phyloP scores from a whole-genome alignment of 1,284 basidiomycete species.

The Boletus sp. region DNA sequence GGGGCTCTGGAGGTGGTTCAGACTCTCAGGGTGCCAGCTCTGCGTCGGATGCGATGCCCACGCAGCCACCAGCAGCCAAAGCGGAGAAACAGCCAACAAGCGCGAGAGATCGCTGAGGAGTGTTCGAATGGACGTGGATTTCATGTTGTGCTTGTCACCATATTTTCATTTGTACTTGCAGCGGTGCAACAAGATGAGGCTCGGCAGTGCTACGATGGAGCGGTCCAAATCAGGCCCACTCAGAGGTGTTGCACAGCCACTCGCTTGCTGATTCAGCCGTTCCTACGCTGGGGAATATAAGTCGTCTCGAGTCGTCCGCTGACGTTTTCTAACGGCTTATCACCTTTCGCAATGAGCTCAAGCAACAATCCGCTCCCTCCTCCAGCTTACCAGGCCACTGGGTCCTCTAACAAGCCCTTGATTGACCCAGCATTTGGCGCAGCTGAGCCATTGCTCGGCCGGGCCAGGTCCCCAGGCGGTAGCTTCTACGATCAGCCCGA shows the following conservation, averaged over 20 bases:
- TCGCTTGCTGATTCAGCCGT: slow-evolving; percentile 24
- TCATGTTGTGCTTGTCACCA: neutral
- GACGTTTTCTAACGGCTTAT: slow-evolving; percentile 20
- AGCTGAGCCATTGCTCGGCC: slow-evolving; percentile 48
- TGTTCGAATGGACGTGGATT: no score
- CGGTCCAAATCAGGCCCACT: slow-evolving; percentile 1
- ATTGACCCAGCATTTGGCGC: slow-evolving; percentile 33
- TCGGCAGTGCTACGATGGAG: neutral
- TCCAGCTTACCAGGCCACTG: slow-evolving; percentile 45
- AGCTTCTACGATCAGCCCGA: slow-evolving; percentile 69
- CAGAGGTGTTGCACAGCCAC: slow-evolving; percentile 22
- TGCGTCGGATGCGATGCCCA: slow-evolving; percentile 11
- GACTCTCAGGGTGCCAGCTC: slow-evolving; percentile 7
- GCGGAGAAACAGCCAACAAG: slow-evolving; percentile 7
- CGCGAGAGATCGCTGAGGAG: slow-evolving; percentile 3
- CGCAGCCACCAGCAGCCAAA: slow-evolving; percentile 9
- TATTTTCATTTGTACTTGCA: neutral
- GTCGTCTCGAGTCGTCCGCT: neutral
- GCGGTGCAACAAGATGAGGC: neutral
- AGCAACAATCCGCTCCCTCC: slow-evolving; percentile 49
- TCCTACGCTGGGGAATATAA: slow-evolving; percentile 11
- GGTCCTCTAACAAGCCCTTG: slow-evolving; percentile 34
- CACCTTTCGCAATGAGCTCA: slow-evolving; percentile 25
- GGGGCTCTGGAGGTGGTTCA: neutral
- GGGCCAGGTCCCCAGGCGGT: slow-evolving; percentile 40